Base-by-base conservation (phyloP, 164 flowering plant species). In the Brasenia schreberi region DNA sequence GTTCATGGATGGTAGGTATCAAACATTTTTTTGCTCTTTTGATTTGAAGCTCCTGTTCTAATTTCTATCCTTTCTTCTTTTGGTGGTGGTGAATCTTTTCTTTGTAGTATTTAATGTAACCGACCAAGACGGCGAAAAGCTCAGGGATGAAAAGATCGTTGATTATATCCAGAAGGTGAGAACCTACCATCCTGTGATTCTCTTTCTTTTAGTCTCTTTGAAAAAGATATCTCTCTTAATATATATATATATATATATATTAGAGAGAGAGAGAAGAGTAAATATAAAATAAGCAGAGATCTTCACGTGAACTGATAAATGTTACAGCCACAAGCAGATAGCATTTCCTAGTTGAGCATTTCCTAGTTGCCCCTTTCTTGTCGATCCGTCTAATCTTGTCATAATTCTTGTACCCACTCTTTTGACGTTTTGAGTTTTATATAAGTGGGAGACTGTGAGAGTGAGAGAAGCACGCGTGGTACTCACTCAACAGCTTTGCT, bases 1-100 rank as follows among this genome's bases (percentile, higher is more conserved):
- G 97, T 90, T 90, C 79, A 93, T 93, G 98, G 97, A 93, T 80
- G 97, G 98, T 92, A 79, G 58, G 66, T 16, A 67, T 75, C 69
- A 12, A 14, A 64, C 58, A 16, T 56, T 5, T 1, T 59, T 18
- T 18, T 53, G n/a, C 10, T 11, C 9, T 23, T 10, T 23, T 18
- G 7, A 7, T 5, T n/a, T 61, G 18, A 7, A 23, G 33, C 7
- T 61, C 18, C 18, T 61, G 19, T 18, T 61, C 33, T 61, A 18
- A 18, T 10, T 61, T 61, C 63, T 61, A 11, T 7, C 9, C n/a
- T 9, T 61, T 23, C 27, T 60, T n/a, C 9, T 18, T 61, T 61
- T 61, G 12, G 19, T 61, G 39, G 39, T 33, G 39, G 4, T 33
- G 39, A 18, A 7, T 61, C 63, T 61, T 7, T 61, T 12, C 63